A percentile compares a stretch with the other conserved stretches of the same genome.
Evolutionary conservation across 1,139 yeast species (phyloP).

Genomic region (Geotrichum phurueaensis): DNA sequence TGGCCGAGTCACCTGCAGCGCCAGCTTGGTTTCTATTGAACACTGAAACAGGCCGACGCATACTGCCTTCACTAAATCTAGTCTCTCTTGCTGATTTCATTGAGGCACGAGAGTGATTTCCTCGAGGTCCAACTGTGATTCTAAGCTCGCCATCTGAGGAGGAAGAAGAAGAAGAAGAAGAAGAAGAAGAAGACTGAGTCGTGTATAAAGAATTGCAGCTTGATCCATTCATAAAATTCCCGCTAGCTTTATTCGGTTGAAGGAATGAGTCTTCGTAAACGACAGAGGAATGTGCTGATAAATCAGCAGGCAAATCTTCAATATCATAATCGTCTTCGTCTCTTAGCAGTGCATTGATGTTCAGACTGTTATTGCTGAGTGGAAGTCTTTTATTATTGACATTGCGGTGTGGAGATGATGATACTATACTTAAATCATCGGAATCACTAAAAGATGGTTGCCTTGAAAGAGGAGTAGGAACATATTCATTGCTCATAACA

Average conservation of each 20-base stretch:
- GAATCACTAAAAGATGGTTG: constrained; percentile 10
- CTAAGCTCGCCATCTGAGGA: constrained; percentile 7
- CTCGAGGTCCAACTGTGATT: constrained; percentile 1
- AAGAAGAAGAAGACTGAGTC: not conserved
- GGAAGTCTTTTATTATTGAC: not conserved
- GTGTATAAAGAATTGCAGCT: constrained; percentile 1
- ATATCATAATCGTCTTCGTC: constrained; percentile 1
- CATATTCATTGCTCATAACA: not conserved
- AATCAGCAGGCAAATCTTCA: constrained; percentile 1
- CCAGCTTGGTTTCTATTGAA: not conserved
- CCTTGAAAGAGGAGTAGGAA: not conserved
- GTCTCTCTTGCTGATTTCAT: not conserved
- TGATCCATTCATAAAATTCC: not conserved
- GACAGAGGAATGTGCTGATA: not conserved
- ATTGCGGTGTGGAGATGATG: not conserved
- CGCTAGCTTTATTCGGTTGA: not conserved
- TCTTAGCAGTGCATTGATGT: constrained; percentile 8
- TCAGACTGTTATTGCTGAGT: constrained; percentile 1
- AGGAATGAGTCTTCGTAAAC: not conserved
- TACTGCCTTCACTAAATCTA: not conserved
- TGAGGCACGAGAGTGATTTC: not conserved
- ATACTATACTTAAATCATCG: not conserved
- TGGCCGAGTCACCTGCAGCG: not conserved
- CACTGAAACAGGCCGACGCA: not conserved
- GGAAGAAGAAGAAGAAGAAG: constrained; percentile 1